Percentiles rank a stretch among this genome's conserved stretches.
Conservation (phyloP, 805 yeast species). For the Metahyphopichia silvanorum region DNA sequence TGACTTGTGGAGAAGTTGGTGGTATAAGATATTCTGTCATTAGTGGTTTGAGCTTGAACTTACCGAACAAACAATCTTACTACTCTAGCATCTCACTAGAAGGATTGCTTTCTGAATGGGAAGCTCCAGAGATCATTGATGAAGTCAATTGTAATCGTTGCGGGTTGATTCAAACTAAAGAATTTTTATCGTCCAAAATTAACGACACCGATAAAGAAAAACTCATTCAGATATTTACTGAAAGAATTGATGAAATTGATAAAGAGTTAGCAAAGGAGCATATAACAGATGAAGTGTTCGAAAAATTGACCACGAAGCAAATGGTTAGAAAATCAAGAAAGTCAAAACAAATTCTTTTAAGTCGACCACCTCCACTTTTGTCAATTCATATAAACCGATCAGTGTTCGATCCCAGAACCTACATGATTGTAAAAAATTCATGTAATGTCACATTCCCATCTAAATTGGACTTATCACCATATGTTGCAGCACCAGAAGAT, state of each 20-base stretch:
- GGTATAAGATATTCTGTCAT: constrained; percentile 82
- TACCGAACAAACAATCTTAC: constrained; percentile 45
- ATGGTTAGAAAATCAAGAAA: constrained; percentile 74
- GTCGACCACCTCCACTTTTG: constrained; percentile 79
- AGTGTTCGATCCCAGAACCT: constrained; percentile 85
- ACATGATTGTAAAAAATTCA: constrained; percentile 77
- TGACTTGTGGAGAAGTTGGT: constrained; percentile 89
- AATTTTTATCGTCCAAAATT: constrained; percentile 43
- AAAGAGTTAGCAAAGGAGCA: constrained; percentile 59
- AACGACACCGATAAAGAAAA: constrained; percentile 34
- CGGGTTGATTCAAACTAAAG: constrained; percentile 61
- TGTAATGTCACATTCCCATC: constrained; percentile 78
- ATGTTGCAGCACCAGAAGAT: constrained; percentile 64
- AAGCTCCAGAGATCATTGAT: constrained; percentile 78
- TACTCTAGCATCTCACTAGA: constrained; percentile 37
- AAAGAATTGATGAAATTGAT: constrained; percentile 28
- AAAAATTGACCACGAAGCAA: constrained; percentile 67
- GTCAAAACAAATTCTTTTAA: constrained; percentile 76
- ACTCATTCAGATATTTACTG: constrained; percentile 24
- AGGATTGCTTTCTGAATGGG: constrained; percentile 63
- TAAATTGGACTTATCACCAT: constrained; percentile 62
- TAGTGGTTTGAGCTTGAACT: constrained; percentile 68
- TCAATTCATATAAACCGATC: constrained; percentile 90
- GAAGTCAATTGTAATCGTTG: constrained; percentile 96
- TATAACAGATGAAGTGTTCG: constrained; percentile 78